Evolutionary conservation across 2,329 filamentous ascomycete species (phyloP).

Genomic region (Talaromyces sp.): DNA sequence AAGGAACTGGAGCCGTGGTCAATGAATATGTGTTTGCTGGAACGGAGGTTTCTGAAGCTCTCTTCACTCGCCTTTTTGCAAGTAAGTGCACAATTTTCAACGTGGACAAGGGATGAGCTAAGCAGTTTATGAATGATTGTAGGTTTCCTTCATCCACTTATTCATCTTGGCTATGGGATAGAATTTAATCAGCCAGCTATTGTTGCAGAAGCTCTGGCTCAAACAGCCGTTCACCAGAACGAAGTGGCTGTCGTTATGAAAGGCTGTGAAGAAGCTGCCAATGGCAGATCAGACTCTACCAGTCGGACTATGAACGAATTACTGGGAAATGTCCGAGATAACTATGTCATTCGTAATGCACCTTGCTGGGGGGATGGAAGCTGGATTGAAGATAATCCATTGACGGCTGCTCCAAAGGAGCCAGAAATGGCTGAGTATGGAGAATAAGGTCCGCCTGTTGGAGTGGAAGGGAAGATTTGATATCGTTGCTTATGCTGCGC

Average conservation of each 20-base stretch:
- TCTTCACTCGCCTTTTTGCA: slow-evolving; percentile 19
- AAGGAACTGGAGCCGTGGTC: slow-evolving; percentile 61
- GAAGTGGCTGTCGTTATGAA: slow-evolving; percentile 56
- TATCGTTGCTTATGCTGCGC: slow-evolving; percentile 68
- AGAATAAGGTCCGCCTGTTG: slow-evolving; percentile 60
- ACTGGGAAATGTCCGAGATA: slow-evolving; percentile 56
- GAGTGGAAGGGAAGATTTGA: slow-evolving; percentile 80
- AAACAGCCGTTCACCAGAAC: slow-evolving; percentile 66
- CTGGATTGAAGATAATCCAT: slow-evolving; percentile 73
- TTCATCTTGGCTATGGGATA: slow-evolving; percentile 80
- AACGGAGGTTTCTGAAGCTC: neutral
- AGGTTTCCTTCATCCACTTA: slow-evolving; percentile 67
- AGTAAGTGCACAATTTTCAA: neutral
- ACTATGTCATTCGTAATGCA: slow-evolving; percentile 80
- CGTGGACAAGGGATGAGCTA: neutral
- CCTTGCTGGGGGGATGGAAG: slow-evolving; percentile 52
- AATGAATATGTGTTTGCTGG: slow-evolving; percentile 66
- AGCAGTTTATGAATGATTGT: slow-evolving; percentile 30
- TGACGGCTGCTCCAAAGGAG: slow-evolving; percentile 50
- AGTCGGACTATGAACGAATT: slow-evolving; percentile 53
- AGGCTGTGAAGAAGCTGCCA: slow-evolving; percentile 34
- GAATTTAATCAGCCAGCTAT: slow-evolving; percentile 80
- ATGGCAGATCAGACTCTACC: neutral
- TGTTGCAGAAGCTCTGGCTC: slow-evolving; percentile 74
- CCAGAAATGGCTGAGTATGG: slow-evolving; percentile 56